Evolutionary conservation across 2,329 filamentous ascomycete species (phyloP).

Genomic region (Fusarium xyrophilum): DNA sequence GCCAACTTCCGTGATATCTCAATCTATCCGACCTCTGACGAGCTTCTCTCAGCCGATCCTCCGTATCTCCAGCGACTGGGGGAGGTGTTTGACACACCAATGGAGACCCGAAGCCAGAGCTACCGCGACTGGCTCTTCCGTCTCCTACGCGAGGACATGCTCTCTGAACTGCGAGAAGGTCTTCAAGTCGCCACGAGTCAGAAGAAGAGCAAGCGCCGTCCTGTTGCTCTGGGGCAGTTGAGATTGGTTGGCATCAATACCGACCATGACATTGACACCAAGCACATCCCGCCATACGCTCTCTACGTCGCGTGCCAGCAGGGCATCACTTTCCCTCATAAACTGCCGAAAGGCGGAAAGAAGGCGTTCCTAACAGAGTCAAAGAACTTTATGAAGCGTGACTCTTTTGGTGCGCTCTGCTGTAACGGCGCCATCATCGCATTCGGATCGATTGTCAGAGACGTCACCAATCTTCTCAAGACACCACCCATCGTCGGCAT

Average conservation of each 20-base stretch:
- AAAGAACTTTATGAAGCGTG: conserved; percentile 61
- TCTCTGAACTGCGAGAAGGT: conserved; percentile 70
- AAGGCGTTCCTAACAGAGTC: conserved; percentile 57
- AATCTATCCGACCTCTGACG: conserved; percentile 71
- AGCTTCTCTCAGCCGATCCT: conserved; percentile 60
- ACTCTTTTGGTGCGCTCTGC: conserved; percentile 68
- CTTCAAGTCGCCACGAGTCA: conserved; percentile 57
- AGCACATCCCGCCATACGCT: conserved; percentile 42
- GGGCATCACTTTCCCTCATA: conserved; percentile 41
- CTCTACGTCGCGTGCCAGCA: conserved; percentile 51
- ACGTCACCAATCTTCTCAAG: conserved; percentile 54
- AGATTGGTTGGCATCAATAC: conserved; percentile 49
- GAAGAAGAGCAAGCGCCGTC: conserved; percentile 55
- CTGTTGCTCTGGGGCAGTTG: conserved; percentile 51
- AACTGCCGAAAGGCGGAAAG: conserved; percentile 39
- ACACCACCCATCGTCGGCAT: conserved; percentile 57
- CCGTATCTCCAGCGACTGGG: conserved; percentile 63
- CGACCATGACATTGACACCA: conserved; percentile 30
- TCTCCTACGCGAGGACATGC: conserved; percentile 73
- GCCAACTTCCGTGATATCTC: conserved; percentile 65
- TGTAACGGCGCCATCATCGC: conserved; percentile 58
- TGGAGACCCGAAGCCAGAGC: conserved; percentile 48
- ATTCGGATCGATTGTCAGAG: conserved; percentile 65
- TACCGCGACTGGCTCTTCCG: conserved; percentile 78
- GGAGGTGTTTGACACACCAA: conserved; percentile 53